phyloP scores from a whole-genome alignment of 345 rosid species.

The Eucalyptus brandiana region DNA sequence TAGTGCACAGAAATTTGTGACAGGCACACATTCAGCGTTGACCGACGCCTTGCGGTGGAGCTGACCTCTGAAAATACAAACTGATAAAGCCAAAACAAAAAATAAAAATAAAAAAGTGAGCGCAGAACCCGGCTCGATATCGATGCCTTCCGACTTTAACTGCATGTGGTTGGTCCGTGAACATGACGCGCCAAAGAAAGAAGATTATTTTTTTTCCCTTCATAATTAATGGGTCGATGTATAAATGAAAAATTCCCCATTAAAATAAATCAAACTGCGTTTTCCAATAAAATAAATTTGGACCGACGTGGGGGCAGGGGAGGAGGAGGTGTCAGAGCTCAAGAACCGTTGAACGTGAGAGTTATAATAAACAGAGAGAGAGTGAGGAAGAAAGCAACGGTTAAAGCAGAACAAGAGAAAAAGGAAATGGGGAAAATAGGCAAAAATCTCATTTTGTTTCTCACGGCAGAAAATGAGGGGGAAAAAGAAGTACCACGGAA shows the following conservation, averaged over 20 bases:
- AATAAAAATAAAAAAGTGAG: neutral
- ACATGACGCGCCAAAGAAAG: neutral
- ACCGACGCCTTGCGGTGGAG: neutral
- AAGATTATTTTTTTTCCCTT: neutral
- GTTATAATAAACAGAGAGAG: no score
- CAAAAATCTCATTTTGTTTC: neutral
- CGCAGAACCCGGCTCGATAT: neutral
- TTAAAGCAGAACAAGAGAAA: neutral
- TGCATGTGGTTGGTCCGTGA: neutral
- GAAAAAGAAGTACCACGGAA: conserved; percentile 10
- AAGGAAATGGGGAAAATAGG: neutral
- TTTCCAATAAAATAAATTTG: neutral
- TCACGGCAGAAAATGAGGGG: neutral
- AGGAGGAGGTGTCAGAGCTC: neutral
- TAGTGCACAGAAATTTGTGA: neutral
- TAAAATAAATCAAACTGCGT: neutral
- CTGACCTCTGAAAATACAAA: neutral
- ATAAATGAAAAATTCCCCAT: neutral
- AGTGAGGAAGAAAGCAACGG: neutral
- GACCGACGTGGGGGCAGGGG: neutral
- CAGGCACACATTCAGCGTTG: conserved; percentile 1
- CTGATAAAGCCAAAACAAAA: neutral
- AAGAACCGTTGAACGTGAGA: neutral
- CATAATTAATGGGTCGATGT: neutral
- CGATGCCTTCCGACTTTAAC: neutral